Base-by-base conservation (phyloP, 2,329 filamentous ascomycete species). In the Sphaerulina musiva region DNA sequence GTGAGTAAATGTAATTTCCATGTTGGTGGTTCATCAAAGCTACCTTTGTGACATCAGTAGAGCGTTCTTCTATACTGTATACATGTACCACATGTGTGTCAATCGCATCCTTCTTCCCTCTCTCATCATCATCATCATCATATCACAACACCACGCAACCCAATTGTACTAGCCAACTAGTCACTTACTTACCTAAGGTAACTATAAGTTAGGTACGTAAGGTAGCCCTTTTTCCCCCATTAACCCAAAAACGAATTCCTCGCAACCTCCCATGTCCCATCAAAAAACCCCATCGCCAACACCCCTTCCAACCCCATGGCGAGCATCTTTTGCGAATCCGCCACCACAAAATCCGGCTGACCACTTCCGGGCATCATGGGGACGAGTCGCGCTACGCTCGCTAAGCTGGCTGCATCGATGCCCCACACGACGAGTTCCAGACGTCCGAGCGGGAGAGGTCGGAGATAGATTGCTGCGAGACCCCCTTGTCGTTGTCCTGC, bases 401-500 rank as follows among this genome's bases (percentile, higher is more conserved):
- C 67, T 45, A 82, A 65, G 5, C 74, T 76, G 20, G 69, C 66
- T 20, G 68, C 66, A 65, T 80, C 76, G 23, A 64, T 62, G 12
- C 78, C 80, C 80, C 80, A 83, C 6, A 83, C 64, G 2, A 82
- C 74, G 36, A 83, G 65, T 61, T 81, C 79, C 47, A 82, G 67
- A 49, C 74, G 68, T 53, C 77, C 75, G 29, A 69, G 66, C 1
- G 67, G 62, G 29, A 78, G 58, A 2, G 80, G 79, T 20, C 75
- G 71, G 10, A 83, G 63, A 59, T 78, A 82, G 12, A 79, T 72
- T 2, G 78, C 76, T 31, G 74, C 76, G 42, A 80, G 67, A 2
- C 73, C 72, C 1, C 20, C 20, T 4, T 20, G 20, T 20, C 20
- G 20, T 9, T 31, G 47, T 14, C 49, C 50, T 10, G 54, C 17